Conservation (phyloP, 2,329 filamentous ascomycete genomes). For the Scedosporium aurantiacum region DNA sequence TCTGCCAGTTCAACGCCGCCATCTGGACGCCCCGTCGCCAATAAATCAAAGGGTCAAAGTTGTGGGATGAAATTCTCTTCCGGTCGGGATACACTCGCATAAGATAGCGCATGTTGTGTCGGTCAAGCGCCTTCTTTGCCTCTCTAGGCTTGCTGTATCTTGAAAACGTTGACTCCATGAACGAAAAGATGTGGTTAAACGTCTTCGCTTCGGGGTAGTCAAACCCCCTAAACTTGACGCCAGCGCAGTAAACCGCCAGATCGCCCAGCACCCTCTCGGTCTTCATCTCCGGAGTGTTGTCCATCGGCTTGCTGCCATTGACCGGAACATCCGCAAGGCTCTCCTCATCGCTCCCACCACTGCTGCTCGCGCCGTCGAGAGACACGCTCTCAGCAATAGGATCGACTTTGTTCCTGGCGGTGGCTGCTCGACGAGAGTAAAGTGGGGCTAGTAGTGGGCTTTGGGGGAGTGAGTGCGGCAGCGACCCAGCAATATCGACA, state of each 20-base stretch:
- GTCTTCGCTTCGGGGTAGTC: slow-evolving; percentile 66
- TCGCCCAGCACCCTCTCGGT: slow-evolving; percentile 75
- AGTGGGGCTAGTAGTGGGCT: slow-evolving; percentile 41
- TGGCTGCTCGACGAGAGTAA: slow-evolving; percentile 34
- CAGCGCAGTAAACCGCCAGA: slow-evolving; percentile 66
- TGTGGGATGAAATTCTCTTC: slow-evolving; percentile 73
- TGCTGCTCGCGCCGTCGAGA: not conserved
- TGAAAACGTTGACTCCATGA: slow-evolving; percentile 81
- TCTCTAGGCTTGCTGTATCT: slow-evolving; percentile 66
- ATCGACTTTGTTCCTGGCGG: slow-evolving; percentile 41
- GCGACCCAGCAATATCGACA: slow-evolving; percentile 39
- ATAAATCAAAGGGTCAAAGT: slow-evolving; percentile 87
- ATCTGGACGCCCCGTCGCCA: slow-evolving; percentile 97
- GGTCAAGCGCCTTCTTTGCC: slow-evolving; percentile 66
- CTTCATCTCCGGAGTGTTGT: slow-evolving; percentile 59
- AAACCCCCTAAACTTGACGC: slow-evolving; percentile 76
- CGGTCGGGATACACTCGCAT: slow-evolving; percentile 91
- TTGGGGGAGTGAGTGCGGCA: slow-evolving; percentile 39
- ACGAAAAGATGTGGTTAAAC: slow-evolving; percentile 92
- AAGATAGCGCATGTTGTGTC: slow-evolving; percentile 82
- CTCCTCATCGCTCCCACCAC: slow-evolving; percentile 9
- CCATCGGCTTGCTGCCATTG: slow-evolving; percentile 38
- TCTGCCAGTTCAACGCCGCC: slow-evolving; percentile 97
- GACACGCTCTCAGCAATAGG: slow-evolving; percentile 41
- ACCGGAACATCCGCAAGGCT: slow-evolving; percentile 73